Evolutionary conservation across 139 green algal genomes (phyloP), one percentile per base, ranked within the genome.

Genomic region (Coelastrella sp.): DNA sequence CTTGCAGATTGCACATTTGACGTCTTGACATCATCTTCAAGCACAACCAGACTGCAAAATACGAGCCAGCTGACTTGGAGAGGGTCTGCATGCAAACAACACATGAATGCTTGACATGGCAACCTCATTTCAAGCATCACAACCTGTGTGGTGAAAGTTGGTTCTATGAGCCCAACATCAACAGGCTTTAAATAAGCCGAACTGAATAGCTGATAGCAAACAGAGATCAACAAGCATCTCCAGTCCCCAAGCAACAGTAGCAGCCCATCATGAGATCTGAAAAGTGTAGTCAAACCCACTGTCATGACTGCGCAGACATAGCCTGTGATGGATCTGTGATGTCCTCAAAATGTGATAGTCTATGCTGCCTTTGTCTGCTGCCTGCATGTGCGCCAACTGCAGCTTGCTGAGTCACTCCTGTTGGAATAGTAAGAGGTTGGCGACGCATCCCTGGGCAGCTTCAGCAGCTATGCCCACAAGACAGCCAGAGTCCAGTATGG

Each of bases 1-100:
- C 73, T 35, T 37, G n/a, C 77, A 84, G 23, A 32, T 40, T 23
- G 21, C 79, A 53, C 27, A 25, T 71, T 62, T 76, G 62, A 41
- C 57, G n/a, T 2, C 34, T 35, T 27, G 79, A 85, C 79, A 57
- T 15, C 41, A 85, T 85, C 79, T 66, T 85, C 79, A 50, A 57
- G 41, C 79, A 85, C 62, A 35, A 37, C 38, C 19, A 43, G 62
- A 50, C 27, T 11, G 37, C 62, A 35, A 37, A 59, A 11, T 30
- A 40, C 21, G 3, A 51, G 51, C 62, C 62, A n/a, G 53, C 57
- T 15, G 35, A 83, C 57, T n/a, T n/a, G n/a, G n/a, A n/a, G n/a
- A n/a, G n/a, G n/a, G n/a, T n/a, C n/a, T n/a, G n/a, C n/a, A n/a
- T n/a, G n/a, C n/a, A n/a, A n/a, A n/a, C n/a, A n/a, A n/a, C n/a